Evolutionary conservation across 2,329 filamentous ascomycete species (phyloP), one percentile per base, ranked within the genome.

Genomic region (Xylariales sp.): DNA sequence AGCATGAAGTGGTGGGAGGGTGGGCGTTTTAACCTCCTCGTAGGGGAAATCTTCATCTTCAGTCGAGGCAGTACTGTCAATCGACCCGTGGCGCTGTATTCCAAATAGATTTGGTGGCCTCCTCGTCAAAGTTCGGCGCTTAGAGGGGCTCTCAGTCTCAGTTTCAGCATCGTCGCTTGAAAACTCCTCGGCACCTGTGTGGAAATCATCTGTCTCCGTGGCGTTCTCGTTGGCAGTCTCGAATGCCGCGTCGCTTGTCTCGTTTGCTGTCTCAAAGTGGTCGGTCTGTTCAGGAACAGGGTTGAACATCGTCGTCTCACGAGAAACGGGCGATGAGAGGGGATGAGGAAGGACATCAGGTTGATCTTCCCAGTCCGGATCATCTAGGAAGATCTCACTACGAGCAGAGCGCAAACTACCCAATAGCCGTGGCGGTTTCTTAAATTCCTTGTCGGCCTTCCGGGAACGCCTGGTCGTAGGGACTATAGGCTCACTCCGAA

Each of bases 191-290:
- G 90, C 88, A n/a, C 93, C 94, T 3, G 95, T 97, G 78, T 97
- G 92, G 87, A 98, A 98, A 70, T 93, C 93, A 73, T 98, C 95
- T 10, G 94, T 97, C 81, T 97, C 94, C 0, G 93, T 97, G 12
- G 84, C 87, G 34, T 89, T 89, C 80, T 97, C 95, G 75, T 97
- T 93, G 30, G 88, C 88, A 1, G 88, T 90, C 75, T 89, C 87
- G 69, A 90, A 90, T 8, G 86, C 87, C 23, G 86, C 87, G 69
- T 91, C 89, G 71, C 85, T 89, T 1, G 87, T 88, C 76, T 97
- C 94, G 68, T 93, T 93, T 45, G 93, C 92, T 5, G 92, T 95
- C 67, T 96, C 92, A 73, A 94, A 95, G 1, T 88, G 85, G 71
- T 94, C 91, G 61, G 85, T 89, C 1, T 85, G 82, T 68, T 90